Conservation (phyloP, 306 rosid genomes). For the Ochetophila trinervis region DNA sequence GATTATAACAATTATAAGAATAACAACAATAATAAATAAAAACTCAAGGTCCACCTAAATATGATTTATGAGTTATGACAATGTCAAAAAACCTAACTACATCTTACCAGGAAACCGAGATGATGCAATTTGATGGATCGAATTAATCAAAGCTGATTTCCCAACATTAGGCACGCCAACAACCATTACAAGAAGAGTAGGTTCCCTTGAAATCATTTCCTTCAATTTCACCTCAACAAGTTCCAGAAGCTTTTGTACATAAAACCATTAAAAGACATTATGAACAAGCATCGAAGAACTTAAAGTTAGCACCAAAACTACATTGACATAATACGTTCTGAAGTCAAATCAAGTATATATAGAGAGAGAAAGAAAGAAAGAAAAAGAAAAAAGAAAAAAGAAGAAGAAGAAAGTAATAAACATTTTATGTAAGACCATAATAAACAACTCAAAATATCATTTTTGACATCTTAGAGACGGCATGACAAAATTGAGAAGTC, state of each 20-base stretch:
- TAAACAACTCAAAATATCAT: too few relatives aligned
- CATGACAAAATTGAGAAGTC: not conserved
- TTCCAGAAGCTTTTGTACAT: conserved; percentile 54
- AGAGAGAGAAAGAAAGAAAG: not conserved
- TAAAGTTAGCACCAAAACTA: not conserved
- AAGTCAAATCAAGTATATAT: not conserved
- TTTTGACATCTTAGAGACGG: not conserved
- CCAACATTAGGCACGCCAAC: conserved; percentile 96
- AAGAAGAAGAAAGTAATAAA: not conserved
- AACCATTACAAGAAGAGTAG: conserved; percentile 92
- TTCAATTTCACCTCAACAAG: conserved; percentile 74
- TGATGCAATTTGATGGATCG: conserved; percentile 72
- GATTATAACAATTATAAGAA: not conserved
- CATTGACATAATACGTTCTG: not conserved
- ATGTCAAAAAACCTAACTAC: not conserved
- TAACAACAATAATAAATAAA: not conserved
- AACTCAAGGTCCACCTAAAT: not conserved
- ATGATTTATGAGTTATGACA: not conserved
- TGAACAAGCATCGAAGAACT: not conserved
- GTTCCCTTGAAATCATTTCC: conserved; percentile 73
- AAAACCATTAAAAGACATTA: not conserved
- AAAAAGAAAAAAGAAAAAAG: not conserved
- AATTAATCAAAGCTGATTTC: conserved; percentile 80
- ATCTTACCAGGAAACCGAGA: conserved; percentile 68
- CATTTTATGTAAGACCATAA: too few relatives aligned